These are phyloP conservation scores for Fusarium veterinarium DNA, from an alignment of 2,329 filamentous ascomycete genomes.

Conservation along the genomic window DNA sequence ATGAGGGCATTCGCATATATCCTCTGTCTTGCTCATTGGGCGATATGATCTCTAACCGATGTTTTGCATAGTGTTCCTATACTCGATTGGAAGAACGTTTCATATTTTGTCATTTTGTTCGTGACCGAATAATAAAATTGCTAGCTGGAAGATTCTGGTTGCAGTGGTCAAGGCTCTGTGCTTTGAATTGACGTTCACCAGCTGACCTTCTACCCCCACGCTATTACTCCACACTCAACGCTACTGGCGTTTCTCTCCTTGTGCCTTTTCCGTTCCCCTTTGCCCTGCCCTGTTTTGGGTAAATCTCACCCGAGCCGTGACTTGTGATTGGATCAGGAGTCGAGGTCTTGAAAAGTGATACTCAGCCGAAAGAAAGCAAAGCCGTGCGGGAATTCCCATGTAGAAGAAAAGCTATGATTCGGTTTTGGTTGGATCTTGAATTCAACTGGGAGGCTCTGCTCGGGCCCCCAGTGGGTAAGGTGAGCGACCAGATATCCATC, in stretches of 20 bases:
- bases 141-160: constrained; percentile 21
- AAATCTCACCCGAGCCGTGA: not conserved
- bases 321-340: not conserved
- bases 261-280: constrained; percentile 20
- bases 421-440: not conserved
- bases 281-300: not conserved
- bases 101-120: not conserved
- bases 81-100: not conserved
- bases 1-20: not conserved
- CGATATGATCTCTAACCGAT: not conserved
- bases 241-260: constrained; percentile 20
- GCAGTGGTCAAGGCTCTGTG: constrained; percentile 17
- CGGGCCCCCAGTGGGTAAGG: constrained; percentile 1
- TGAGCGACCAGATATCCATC: not conserved
- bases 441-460: not conserved
- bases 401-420: not conserved
- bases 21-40: not conserved
- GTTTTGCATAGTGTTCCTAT: not conserved
- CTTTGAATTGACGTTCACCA: constrained; percentile 19
- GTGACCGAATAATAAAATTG: not conserved
- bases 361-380: not conserved
- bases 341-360: not conserved
- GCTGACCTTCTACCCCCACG: constrained; percentile 40
- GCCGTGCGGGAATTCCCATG: not conserved
- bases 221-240: constrained; percentile 28